These are phyloP conservation scores for Mycena venus DNA, from an alignment of 768 basidiomycete species.

Conservation along the genomic window DNA sequence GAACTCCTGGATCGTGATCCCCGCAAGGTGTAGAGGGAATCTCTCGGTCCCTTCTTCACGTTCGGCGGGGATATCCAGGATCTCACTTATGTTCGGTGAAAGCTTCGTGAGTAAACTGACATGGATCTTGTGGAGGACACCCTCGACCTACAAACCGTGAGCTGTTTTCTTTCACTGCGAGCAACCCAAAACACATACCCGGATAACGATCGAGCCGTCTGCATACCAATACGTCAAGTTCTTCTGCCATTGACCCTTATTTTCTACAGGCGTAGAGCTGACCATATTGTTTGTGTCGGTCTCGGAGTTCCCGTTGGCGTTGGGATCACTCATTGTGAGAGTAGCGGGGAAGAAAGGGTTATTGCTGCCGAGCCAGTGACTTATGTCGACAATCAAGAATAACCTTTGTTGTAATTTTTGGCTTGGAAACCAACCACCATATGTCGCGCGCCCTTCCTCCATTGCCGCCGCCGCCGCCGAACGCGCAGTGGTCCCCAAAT, in stretches of 20 bases:
- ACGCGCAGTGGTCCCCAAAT: neutral
- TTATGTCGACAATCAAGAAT: too few relatives aligned
- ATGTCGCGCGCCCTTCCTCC: slow-evolving; percentile 4
- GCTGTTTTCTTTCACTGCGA: neutral
- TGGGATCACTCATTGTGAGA: neutral
- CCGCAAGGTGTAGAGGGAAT: neutral
- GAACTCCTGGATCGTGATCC: neutral
- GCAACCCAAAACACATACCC: neutral
- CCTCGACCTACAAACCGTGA: neutral
- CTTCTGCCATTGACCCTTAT: neutral
- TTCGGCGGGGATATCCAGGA: neutral
- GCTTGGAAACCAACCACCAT: neutral
- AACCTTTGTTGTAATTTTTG: too few relatives aligned
- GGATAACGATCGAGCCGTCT: neutral
- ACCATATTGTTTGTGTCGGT: neutral
- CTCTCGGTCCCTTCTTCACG: neutral
- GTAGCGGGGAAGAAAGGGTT: neutral
- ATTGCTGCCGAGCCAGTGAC: neutral
- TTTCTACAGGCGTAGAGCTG: neutral
- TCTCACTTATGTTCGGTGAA: neutral
- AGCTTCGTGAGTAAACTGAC: neutral
- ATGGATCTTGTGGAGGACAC: neutral
- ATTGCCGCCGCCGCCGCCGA: neutral
- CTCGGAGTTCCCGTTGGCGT: neutral
- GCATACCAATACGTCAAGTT: neutral